Conservation (phyloP, 2,329 filamentous ascomycete genomes). For the Phialophora macrospora region DNA sequence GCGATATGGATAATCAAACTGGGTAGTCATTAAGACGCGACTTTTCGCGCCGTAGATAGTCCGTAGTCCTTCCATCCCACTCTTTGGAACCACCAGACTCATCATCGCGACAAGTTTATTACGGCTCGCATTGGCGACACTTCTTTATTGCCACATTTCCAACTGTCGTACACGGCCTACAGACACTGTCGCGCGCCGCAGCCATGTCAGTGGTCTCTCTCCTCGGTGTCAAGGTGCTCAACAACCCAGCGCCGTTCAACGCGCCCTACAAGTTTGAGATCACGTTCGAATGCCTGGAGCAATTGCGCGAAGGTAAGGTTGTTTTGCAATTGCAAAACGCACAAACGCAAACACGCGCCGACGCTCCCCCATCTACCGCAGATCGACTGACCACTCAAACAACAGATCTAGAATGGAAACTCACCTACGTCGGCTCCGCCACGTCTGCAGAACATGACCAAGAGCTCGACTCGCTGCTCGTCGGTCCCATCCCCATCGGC, state of each 20-base stretch:
- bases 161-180: not conserved
- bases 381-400: slow-evolving; percentile 15
- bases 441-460: slow-evolving; percentile 97
- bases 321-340: not conserved
- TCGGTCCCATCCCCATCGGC: slow-evolving; percentile 95
- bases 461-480: slow-evolving; percentile 94
- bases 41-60: slow-evolving; percentile 1
- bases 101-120: not conserved
- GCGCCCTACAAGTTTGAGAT: slow-evolving; percentile 97
- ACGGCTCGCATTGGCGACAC: not conserved
- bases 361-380: not conserved
- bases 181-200: slow-evolving; percentile 8
- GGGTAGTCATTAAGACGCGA: slow-evolving; percentile 7
- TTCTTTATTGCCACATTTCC: not conserved
- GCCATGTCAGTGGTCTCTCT: slow-evolving; percentile 95
- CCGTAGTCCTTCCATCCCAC: not conserved
- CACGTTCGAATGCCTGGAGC: slow-evolving; percentile 96
- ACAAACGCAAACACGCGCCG: not conserved
- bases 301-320: slow-evolving; percentile 81
- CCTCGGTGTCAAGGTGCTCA: slow-evolving; percentile 90
- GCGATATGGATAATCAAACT: not conserved
- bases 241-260: slow-evolving; percentile 94
- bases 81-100: not conserved
- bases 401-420: slow-evolving; percentile 96
- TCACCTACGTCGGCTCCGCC: slow-evolving; percentile 97